These are phyloP conservation scores for Eruca vesicaria DNA, from an alignment of 441 rosid species.

Conservation along the genomic window DNA sequence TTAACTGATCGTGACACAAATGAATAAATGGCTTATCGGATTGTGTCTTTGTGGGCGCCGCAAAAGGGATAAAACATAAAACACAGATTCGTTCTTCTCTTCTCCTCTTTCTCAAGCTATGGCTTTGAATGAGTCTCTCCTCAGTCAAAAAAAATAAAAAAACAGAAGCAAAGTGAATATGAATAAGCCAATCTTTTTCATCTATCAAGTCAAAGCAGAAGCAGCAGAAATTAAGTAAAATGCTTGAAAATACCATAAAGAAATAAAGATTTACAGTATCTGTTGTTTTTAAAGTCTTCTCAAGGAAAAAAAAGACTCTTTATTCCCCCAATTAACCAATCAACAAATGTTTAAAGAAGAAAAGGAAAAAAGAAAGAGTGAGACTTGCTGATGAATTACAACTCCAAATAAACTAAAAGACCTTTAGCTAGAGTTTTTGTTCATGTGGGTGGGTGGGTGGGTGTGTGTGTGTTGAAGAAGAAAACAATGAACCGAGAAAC, in stretches of 20 bases:
- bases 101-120: conserved; percentile 15
- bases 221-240: background rate
- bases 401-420: conserved; percentile 35
- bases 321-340: conserved; percentile 41
- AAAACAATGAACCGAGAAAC: conserved; percentile 30
- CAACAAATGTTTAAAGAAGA: conserved; percentile 33
- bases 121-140: conserved; percentile 13
- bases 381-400: conserved; percentile 36
- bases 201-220: conserved; percentile 25
- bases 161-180: background rate
- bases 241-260: background rate
- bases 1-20: conserved; percentile 35
- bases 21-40: conserved; percentile 35
- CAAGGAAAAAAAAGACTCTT: conserved; percentile 15
- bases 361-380: conserved; percentile 3
- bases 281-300: background rate
- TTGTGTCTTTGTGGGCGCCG: conserved; percentile 40
- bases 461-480: conserved; percentile 10
- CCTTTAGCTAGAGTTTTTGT: conserved; percentile 35
- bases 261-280: conserved; percentile 1
- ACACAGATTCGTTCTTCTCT: conserved; percentile 28
- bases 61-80: conserved; percentile 29
- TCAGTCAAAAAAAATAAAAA: background rate
- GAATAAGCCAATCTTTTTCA: conserved; percentile 20
- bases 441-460: conserved; percentile 16